Evolutionary conservation across 2,329 filamentous ascomycete species (phyloP).

Genomic region (Colletotrichum caudatum): DNA sequence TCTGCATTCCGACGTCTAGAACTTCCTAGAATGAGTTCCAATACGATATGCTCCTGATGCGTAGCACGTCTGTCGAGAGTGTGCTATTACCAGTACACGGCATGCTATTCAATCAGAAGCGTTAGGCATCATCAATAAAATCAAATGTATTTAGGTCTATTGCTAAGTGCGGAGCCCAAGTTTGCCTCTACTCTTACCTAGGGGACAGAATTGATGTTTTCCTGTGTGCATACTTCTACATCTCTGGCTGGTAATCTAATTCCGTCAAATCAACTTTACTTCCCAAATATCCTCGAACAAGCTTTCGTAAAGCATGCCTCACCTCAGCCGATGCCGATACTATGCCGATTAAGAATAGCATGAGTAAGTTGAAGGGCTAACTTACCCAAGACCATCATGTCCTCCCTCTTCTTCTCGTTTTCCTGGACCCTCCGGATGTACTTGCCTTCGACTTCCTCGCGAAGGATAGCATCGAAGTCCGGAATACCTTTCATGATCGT

Average conservation of each 20-base stretch:
- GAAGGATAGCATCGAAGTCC: conserved; percentile 18
- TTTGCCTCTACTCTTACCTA: not conserved
- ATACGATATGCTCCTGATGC: not conserved
- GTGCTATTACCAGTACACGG: not conserved
- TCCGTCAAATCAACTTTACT: conserved; percentile 14
- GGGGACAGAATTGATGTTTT: not conserved
- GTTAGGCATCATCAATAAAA: not conserved
- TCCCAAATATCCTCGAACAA: conserved; percentile 16
- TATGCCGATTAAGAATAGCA: conserved; percentile 8
- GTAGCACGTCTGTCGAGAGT: not conserved
- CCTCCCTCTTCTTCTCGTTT: conserved; percentile 16
- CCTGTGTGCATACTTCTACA: not conserved
- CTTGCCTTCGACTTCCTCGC: conserved; percentile 24
- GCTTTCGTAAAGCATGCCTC: conserved; percentile 13
- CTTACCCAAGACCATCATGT: conserved; percentile 24
- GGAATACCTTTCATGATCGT: conserved; percentile 21
- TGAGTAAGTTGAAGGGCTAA: not conserved
- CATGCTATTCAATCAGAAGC: not conserved
- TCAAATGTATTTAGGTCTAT: not conserved
- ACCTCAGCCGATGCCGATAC: conserved; percentile 4
- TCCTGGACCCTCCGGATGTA: conserved; percentile 31
- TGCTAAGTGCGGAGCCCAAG: not conserved
- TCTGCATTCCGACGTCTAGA: not conserved
- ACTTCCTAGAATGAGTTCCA: not conserved
- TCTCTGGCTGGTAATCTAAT: conserved; percentile 11